phyloP scores from a whole-genome alignment of 2,329 filamentous ascomycete species.

The Cladosporium colombiae region DNA sequence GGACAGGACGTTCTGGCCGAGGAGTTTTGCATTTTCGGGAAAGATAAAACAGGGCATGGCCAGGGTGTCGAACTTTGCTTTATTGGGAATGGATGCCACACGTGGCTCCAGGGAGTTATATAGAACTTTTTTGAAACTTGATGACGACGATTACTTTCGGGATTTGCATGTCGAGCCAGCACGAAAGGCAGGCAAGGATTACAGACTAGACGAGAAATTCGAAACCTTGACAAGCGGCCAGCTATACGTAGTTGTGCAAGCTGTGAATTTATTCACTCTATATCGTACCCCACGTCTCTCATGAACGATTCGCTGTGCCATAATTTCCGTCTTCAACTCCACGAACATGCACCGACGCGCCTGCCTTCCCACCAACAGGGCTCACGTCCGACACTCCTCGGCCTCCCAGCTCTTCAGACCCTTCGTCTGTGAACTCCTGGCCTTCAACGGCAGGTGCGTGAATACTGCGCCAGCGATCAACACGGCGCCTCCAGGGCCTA shows the following conservation, averaged over 20 bases:
- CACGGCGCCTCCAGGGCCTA: conserved; percentile 70
- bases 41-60: conserved; percentile 8
- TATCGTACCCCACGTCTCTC: background rate
- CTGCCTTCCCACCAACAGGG: background rate
- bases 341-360: background rate
- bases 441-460: conserved; percentile 1
- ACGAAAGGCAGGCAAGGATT: background rate
- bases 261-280: background rate
- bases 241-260: background rate
- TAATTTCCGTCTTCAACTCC: background rate
- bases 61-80: background rate
- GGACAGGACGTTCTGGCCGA: background rate
- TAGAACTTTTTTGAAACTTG: background rate
- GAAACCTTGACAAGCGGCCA: background rate
- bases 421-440: background rate
- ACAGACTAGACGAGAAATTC: background rate
- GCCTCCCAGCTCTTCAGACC: background rate
- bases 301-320: background rate
- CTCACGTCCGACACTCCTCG: background rate
- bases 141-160: background rate
- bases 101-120: conserved; percentile 7
- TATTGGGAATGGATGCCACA: conserved; percentile 7
- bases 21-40: background rate
- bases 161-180: background rate
- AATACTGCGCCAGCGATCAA: conserved; percentile 42